Base-by-base conservation (phyloP, 257 asterid species). In the Nicotiana tomentosiformis region DNA sequence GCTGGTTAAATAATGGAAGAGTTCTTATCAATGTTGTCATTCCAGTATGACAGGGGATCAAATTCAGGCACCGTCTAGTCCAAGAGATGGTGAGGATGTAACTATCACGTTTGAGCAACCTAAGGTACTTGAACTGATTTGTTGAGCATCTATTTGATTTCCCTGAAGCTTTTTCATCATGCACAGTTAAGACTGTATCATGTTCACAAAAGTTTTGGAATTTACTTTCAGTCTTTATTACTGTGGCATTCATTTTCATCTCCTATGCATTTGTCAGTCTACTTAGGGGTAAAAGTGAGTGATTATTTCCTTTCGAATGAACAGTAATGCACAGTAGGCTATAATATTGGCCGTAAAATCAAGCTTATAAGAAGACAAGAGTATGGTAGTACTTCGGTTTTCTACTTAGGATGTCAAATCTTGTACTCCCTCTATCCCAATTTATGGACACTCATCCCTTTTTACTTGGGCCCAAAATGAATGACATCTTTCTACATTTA, bases 21-120 rank as follows among this genome's bases (percentile, higher is more conserved):
- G 64, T 15, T 82, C 68, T 55, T 57, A 72, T 90, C 88, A 76
- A 62, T 77, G 30, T 85, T 84, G 70, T 82, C 85, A 77, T 85
- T 83, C 82, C 94, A 96, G 99, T 86, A 96, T 96, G 99, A 86
- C 98, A 86, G 96, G 95, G 85, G 98, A 96, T 89, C 98, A 88
- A 87, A 84, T 87, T 83, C 98, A 88, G 84, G 93, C 94, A 56
- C 98, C 97, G 57, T 88, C 93, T 62, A 94, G 98, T 88, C 98
- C 97, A 80, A 90, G 98, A 87, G 97, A 94, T 82, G 98, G 97
- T 83, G 99, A 94, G 61, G 98, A 93, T 85, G 88, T 84, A 53
- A 82, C 90, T 17, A 81, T 87, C 70, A 86, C 85, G 83, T 84
- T 90, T 82, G 97, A 89, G 85, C 97, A 88, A 58, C 92, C 94